phyloP scores from a whole-genome alignment of 805 yeast species.

The Spathaspora arborariae region DNA sequence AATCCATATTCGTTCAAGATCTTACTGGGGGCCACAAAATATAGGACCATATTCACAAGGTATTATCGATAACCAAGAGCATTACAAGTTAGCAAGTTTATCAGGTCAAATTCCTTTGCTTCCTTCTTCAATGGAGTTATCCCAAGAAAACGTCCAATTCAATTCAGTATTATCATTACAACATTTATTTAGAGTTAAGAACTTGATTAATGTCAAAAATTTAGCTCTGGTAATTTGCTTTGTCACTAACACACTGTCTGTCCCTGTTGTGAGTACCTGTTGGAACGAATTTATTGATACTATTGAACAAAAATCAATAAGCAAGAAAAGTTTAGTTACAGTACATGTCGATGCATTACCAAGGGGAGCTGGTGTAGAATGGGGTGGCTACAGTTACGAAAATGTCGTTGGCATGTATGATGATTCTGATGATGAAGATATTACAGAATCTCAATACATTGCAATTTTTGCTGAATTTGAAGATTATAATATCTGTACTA shows the following conservation, averaged over 20 bases:
- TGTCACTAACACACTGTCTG: conserved; percentile 33
- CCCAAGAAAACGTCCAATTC: conserved; percentile 14
- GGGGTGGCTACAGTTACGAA: conserved; percentile 63
- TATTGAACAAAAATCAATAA: conserved; percentile 14
- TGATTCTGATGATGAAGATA: conserved; percentile 40
- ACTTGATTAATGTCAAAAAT: conserved; percentile 44
- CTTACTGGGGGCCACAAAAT: conserved; percentile 98
- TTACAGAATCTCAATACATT: neutral
- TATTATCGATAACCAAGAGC: conserved; percentile 38
- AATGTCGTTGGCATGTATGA: conserved; percentile 32
- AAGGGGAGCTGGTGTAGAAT: conserved; percentile 61
- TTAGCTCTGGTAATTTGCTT: conserved; percentile 55
- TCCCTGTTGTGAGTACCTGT: conserved; percentile 26
- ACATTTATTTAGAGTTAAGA: conserved; percentile 63
- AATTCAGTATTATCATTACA: conserved; percentile 63
- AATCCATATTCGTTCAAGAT: conserved; percentile 85
- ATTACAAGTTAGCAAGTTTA: conserved; percentile 50
- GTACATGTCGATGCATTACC: conserved; percentile 61
- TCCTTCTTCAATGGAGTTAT: conserved; percentile 64
- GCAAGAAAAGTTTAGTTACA: conserved; percentile 37
- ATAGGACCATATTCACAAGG: conserved; percentile 97
- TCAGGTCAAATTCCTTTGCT: conserved; percentile 91
- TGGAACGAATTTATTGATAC: conserved; percentile 44
- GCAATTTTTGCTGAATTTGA: conserved; percentile 9
- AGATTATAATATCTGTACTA: conserved; percentile 10